Conservation (phyloP, 495 filamentous ascomycete genomes). For the Jackrogersella minutella region DNA sequence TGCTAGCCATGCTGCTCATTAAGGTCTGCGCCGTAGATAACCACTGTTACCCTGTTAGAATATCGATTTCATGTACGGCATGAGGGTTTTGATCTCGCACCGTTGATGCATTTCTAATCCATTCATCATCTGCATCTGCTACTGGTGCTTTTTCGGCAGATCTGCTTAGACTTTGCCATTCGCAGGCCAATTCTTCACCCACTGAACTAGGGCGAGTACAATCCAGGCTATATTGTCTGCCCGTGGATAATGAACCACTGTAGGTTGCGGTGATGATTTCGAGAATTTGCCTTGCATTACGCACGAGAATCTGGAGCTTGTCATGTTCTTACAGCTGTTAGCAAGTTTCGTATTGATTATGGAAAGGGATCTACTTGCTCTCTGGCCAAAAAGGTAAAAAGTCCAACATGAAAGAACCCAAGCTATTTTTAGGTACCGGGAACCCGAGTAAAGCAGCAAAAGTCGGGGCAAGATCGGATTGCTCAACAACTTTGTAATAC, state of each 20-base stretch:
- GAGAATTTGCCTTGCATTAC: constrained; percentile 82
- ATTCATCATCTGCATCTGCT: constrained; percentile 30
- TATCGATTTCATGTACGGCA: not conserved
- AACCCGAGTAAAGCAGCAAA: constrained; percentile 87
- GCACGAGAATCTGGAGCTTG: constrained; percentile 69
- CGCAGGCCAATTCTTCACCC: constrained; percentile 70
- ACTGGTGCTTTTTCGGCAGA: constrained; percentile 25
- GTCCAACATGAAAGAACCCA: constrained; percentile 85
- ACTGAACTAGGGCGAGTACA: constrained; percentile 57
- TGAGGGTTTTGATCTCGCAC: constrained; percentile 29
- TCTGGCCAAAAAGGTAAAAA: constrained; percentile 77
- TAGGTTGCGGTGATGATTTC: constrained; percentile 76
- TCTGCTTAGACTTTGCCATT: constrained; percentile 60
- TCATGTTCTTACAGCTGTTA: constrained; percentile 56
- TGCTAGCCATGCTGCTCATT: constrained; percentile 88
- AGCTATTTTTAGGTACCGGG: constrained; percentile 89
- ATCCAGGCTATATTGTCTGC: constrained; percentile 38
- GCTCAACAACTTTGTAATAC: constrained; percentile 84
- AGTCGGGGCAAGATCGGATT: constrained; percentile 91
- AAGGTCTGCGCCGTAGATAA: constrained; percentile 71
- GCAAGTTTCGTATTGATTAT: constrained; percentile 6
- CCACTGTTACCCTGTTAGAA: constrained; percentile 60
- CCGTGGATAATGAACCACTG: constrained; percentile 62
- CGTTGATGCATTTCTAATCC: constrained; percentile 42
- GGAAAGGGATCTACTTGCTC: constrained; percentile 52